Conservation (phyloP, 345 rosid species). For the Arabidopsis arenosa region DNA sequence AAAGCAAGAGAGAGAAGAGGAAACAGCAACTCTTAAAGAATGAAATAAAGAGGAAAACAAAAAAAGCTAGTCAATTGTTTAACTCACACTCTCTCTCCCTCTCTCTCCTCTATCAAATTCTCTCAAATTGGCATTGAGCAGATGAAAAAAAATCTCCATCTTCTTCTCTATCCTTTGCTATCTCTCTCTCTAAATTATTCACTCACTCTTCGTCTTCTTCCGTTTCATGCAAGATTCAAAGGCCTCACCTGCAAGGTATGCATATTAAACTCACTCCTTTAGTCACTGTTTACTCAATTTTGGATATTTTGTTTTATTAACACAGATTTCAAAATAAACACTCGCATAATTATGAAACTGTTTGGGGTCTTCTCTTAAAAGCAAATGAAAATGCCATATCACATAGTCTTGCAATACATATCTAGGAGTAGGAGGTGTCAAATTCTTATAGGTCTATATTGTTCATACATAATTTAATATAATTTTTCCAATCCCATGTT, state of each 20-base stretch:
- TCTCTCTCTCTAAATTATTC: conserved; percentile 35
- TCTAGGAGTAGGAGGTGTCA: background rate
- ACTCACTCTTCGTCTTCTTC: conserved; percentile 30
- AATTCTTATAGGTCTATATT: conserved; percentile 8
- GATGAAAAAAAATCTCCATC: conserved; percentile 35
- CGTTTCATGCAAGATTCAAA: conserved; percentile 88
- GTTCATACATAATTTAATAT: conserved; percentile 1
- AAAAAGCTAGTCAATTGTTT: conserved; percentile 47
- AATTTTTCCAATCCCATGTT: background rate
- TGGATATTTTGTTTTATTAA: background rate
- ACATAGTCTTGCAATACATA: background rate
- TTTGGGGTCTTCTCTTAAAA: conserved; percentile 1
- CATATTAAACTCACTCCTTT: background rate
- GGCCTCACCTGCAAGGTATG: conserved; percentile 70
- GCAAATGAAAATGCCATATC: conserved; percentile 8
- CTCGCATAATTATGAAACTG: background rate
- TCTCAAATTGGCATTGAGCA: conserved; percentile 35
- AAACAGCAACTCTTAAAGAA: conserved; percentile 54
- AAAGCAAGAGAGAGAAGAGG: conserved; percentile 62
- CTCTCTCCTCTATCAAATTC: conserved; percentile 36
- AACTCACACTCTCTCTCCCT: conserved; percentile 46
- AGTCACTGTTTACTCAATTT: conserved; percentile 7
- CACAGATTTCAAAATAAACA: background rate
- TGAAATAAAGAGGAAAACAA: conserved; percentile 41
- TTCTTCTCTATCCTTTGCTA: conserved; percentile 29